These are phyloP conservation scores for Tricholomella constricta DNA, from an alignment of 768 basidiomycete species.

Conservation along the genomic window DNA sequence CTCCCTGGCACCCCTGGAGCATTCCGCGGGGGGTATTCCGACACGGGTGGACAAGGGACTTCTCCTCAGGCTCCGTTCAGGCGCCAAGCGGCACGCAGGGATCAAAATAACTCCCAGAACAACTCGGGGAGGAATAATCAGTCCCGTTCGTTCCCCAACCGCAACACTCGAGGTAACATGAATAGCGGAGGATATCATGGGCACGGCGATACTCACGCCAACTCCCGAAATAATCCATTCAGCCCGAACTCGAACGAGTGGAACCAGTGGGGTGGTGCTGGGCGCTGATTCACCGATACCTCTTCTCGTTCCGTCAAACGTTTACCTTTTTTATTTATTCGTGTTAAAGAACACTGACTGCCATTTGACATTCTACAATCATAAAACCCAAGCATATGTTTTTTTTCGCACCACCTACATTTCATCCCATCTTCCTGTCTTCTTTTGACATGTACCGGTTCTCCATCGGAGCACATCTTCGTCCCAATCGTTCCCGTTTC, in stretches of 20 bases:
- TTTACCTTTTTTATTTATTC: constrained; percentile 11
- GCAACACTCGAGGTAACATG: constrained; percentile 27
- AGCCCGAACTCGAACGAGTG: constrained; percentile 27
- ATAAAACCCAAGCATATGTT: constrained; percentile 6
- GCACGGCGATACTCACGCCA: constrained; percentile 20
- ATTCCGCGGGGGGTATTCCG: constrained; percentile 23
- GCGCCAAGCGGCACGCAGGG: constrained; percentile 27
- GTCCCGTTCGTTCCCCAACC: constrained; percentile 25
- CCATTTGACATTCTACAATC: constrained; percentile 11
- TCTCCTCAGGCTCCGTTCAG: constrained; percentile 16
- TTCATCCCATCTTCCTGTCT: constrained; percentile 16
- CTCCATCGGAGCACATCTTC: constrained; percentile 6
- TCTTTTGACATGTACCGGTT: constrained; percentile 11
- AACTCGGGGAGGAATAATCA: constrained; percentile 23
- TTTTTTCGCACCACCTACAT: constrained; percentile 6
- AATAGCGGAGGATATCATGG: constrained; percentile 22
- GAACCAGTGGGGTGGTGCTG: constrained; percentile 32
- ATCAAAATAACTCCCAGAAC: constrained; percentile 23
- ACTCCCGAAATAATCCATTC: constrained; percentile 17
- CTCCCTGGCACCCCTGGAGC: constrained; percentile 9
- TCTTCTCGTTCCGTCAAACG: constrained; percentile 1
- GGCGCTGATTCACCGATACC: constrained; percentile 21
- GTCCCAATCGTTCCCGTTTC: background rate
- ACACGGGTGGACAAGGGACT: constrained; percentile 15
- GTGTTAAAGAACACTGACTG: no score